These are phyloP conservation scores for Litsea cubeba DNA, from an alignment of 164 flowering plant species.

Conservation along the genomic window DNA sequence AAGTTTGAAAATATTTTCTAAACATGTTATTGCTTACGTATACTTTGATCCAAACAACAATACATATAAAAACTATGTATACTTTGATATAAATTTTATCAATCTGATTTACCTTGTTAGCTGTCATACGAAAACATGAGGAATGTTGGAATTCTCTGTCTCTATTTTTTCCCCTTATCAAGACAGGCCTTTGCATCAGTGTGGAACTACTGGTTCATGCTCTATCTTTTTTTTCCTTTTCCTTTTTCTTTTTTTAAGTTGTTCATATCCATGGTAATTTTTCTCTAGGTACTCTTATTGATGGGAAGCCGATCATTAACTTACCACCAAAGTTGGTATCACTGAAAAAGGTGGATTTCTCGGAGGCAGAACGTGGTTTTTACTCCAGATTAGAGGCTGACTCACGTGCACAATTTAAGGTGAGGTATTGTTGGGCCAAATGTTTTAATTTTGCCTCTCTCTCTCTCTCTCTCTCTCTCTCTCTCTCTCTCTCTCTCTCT, in stretches of 20 bases:
- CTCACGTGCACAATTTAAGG: slow-evolving; percentile 86
- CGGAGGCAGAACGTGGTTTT: slow-evolving; percentile 74
- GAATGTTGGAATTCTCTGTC: neutral
- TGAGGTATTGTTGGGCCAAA: slow-evolving; percentile 9
- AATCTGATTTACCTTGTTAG: neutral
- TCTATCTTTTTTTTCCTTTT: neutral
- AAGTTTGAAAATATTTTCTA: no score
- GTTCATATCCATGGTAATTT: slow-evolving; percentile 1
- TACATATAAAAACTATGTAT: no score
- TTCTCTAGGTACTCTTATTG: slow-evolving; percentile 57
- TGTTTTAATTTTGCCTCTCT: no score
- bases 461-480: neutral
- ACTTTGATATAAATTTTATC: no score
- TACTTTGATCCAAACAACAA: no score
- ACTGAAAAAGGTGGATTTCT: slow-evolving; percentile 68
- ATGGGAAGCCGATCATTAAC: slow-evolving; percentile 79
- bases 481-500: neutral
- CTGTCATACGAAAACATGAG: neutral
- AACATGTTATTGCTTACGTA: no score
- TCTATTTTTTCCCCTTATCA: neutral
- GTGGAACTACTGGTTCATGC: neutral
- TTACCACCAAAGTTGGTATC: slow-evolving; percentile 71
- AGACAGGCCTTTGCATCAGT: neutral
- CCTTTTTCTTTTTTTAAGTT: neutral
- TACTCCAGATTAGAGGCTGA: slow-evolving; percentile 78